Evolutionary conservation across 495 filamentous ascomycete genomes (phyloP).

Genomic region (Neurospora sp.): DNA sequence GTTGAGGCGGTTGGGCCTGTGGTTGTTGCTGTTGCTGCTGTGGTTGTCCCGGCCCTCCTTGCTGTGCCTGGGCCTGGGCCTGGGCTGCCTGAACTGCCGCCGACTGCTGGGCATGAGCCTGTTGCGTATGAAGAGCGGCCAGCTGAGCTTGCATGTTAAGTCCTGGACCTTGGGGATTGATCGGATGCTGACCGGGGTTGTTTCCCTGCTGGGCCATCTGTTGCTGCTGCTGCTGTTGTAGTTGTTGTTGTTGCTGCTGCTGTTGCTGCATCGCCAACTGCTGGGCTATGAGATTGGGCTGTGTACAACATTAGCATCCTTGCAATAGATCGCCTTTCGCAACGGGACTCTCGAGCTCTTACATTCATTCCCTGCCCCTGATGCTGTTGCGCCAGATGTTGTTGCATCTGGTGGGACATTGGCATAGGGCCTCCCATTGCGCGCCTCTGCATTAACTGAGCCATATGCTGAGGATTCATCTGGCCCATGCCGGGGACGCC

Average conservation of each 20-base stretch:
- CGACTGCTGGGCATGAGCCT: conserved; percentile 18
- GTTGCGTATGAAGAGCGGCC: conserved; percentile 21
- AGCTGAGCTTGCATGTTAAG: conserved; percentile 22
- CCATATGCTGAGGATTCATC: conserved; percentile 12
- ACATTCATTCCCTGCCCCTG: conserved; percentile 36
- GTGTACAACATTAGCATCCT: neutral
- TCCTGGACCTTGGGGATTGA: conserved; percentile 30
- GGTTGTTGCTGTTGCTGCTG: conserved; percentile 34
- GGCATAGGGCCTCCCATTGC: conserved; percentile 31
- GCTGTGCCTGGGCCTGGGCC: conserved; percentile 40
- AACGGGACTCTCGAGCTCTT: conserved; percentile 10
- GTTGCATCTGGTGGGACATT: conserved; percentile 33
- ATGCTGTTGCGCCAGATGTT: conserved; percentile 33
- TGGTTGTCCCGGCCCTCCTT: conserved; percentile 27
- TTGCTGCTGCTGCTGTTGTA: conserved; percentile 44
- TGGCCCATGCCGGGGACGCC: conserved; percentile 50
- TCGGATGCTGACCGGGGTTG: conserved; percentile 32
- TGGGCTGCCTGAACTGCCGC: conserved; percentile 23
- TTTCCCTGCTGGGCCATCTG: conserved; percentile 30
- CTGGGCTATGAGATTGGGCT: conserved; percentile 14
- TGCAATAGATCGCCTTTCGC: conserved; percentile 5
- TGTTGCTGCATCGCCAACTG: conserved; percentile 22
- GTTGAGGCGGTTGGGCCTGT: conserved; percentile 17
- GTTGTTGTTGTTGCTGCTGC: conserved; percentile 29
- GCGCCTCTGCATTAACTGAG: conserved; percentile 17